These are phyloP conservation scores for Xerocomus potaroensis DNA, from an alignment of 768 basidiomycete species.

Conservation along the genomic window DNA sequence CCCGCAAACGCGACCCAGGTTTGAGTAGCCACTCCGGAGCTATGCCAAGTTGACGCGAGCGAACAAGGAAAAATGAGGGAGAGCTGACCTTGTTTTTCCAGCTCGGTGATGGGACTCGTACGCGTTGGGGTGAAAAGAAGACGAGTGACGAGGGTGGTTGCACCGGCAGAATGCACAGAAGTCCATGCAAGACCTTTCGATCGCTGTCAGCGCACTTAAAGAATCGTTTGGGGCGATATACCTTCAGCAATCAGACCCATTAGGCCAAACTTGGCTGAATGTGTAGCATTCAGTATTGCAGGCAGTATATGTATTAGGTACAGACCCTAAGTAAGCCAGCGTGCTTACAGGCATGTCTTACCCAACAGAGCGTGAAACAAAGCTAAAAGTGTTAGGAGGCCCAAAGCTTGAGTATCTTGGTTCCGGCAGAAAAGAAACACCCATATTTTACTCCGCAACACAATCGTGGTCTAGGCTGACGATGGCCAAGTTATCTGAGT, in stretches of 20 bases:
- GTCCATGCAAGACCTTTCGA: slow-evolving; percentile 59
- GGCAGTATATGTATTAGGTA: too few species aligned
- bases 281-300: too few species aligned
- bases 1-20: slow-evolving; percentile 33
- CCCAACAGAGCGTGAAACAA: too few species aligned
- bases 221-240: slow-evolving; percentile 14
- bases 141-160: slow-evolving; percentile 35
- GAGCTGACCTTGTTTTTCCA: slow-evolving; percentile 18
- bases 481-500: too few species aligned
- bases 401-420: too few species aligned
- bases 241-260: slow-evolving; percentile 64
- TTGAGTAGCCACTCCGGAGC: slow-evolving; percentile 27
- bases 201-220: too few species aligned
- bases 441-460: too few species aligned
- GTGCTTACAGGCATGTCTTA: too few species aligned
- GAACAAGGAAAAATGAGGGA: background rate
- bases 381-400: too few species aligned
- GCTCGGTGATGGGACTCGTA: slow-evolving; percentile 17
- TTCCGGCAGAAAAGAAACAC: too few species aligned
- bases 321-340: too few species aligned
- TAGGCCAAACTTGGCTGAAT: slow-evolving; percentile 61
- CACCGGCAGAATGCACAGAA: slow-evolving; percentile 42
- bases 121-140: slow-evolving; percentile 24
- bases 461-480: too few species aligned
- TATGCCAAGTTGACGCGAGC: slow-evolving; percentile 1